These are phyloP conservation scores for Candida tropicalis DNA, from an alignment of 1,139 yeast species.

Conservation along the genomic window DNA sequence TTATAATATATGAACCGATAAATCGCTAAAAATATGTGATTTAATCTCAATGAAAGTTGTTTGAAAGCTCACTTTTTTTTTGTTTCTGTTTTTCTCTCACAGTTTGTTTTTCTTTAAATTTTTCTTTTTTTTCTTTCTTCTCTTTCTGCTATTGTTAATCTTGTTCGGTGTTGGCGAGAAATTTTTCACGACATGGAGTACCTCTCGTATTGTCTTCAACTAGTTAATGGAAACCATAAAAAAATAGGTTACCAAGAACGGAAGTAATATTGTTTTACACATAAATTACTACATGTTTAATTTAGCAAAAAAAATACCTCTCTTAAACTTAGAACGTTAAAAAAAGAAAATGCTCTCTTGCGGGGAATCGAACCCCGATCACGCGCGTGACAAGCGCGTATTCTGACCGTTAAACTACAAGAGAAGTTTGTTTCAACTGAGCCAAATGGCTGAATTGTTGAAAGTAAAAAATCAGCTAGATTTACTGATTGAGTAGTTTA, in stretches of 20 bases:
- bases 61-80: background rate
- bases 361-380: constrained; percentile 11
- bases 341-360: constrained; percentile 7
- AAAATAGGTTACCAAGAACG: no score
- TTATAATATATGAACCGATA: background rate
- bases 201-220: no score
- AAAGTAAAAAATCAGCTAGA: no score
- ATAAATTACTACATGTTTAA: background rate
- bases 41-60: background rate
- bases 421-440: constrained; percentile 1
- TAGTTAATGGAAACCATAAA: no score
- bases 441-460: background rate
- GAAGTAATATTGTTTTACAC: no score
- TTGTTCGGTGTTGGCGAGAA: background rate
- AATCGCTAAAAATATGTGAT: background rate
- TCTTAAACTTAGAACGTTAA: no score
- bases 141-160: no score
- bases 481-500: no score
- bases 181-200: constrained; percentile 1
- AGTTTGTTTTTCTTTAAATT: background rate
- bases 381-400: constrained; percentile 11
- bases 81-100: background rate
- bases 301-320: background rate
- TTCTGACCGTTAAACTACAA: constrained; percentile 9
- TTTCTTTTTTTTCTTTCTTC: background rate